Evolutionary conservation across 106 monocot species (phyloP), one percentile per base, ranked within the genome.

Genomic region (Allium cepa): DNA sequence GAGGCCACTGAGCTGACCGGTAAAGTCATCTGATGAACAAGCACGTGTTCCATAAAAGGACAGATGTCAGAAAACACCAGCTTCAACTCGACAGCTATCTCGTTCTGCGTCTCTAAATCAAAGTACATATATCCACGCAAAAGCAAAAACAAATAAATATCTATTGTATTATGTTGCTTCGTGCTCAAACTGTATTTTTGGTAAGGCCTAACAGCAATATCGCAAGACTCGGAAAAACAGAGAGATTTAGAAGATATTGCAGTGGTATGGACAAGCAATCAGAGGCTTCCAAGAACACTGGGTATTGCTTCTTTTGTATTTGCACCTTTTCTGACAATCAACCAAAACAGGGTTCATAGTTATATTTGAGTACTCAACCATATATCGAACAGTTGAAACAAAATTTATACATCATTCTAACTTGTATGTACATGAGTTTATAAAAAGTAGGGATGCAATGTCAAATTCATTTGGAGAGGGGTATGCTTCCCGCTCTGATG

Each of bases 401-500:
- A 12, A 15, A 8, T 55, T 15, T 7, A 55, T 55, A 15, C 11
- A 55, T 11, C 52, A 55, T 15, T 11, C 13, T 12, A 12, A 55
- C 53, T 7, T 55, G 53, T 8, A 55, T 55, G 15, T 55, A 8
- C 53, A 77, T 55, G 53, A 55, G 11, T 55, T 12, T 62, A 12
- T 62, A 0, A 6, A 10, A 10, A 28, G 7, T n/a, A 77, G 84
- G 45, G 76, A 80, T 70, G 53, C 47, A 10, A 76, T 80, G 84
- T 46, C 60, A 15, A 57, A 84, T 63, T 84, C 84, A 49, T 80
- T 77, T 56, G 84, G 80, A 17, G 70, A 68, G 26, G 77, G 36
- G 7, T 77, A 84, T 36, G 57, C 80, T 0, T 80, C 84, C 12
- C 77, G 84, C 15, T 73, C 64, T 1, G 71, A 80, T n/a, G 84